phyloP scores from a whole-genome alignment of 1,284 basidiomycete species.

The Malassezia yamatoensis region DNA sequence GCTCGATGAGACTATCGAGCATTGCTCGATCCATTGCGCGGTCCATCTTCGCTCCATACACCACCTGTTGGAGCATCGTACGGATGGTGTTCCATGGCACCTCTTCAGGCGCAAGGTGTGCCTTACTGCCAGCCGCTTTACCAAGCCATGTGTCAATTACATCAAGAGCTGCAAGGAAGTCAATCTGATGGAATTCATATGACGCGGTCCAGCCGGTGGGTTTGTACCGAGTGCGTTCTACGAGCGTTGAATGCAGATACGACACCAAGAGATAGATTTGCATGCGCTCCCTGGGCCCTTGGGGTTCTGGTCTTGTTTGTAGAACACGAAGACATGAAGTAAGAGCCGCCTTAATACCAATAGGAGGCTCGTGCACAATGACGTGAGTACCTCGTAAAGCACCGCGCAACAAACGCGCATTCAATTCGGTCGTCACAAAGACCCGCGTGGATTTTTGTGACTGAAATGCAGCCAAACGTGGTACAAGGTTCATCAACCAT shows the following conservation, averaged over 20 bases:
- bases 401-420: conserved; percentile 40
- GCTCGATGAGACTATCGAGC: conserved; percentile 44
- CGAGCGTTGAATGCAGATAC: conserved; percentile 43
- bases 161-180: conserved; percentile 39
- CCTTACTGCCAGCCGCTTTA: conserved; percentile 30
- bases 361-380: conserved; percentile 46
- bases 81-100: conserved; percentile 44
- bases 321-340: conserved; percentile 35
- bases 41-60: conserved; percentile 47
- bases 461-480: conserved; percentile 39
- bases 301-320: conserved; percentile 4
- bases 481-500: conserved; percentile 43
- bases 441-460: conserved; percentile 40
- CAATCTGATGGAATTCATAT: conserved; percentile 47
- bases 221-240: conserved; percentile 41
- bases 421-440: conserved; percentile 45
- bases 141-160: conserved; percentile 40
- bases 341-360: conserved; percentile 44
- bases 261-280: conserved; percentile 42
- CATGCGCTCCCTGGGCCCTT: conserved; percentile 34
- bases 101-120: conserved; percentile 37
- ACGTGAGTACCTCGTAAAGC: conserved; percentile 41
- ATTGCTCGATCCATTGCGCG: conserved; percentile 37
- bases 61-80: conserved; percentile 36
- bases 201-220: conserved; percentile 43